phyloP scores from a whole-genome alignment of 2,329 filamentous ascomycete species.

The Colletotrichum orchidophilum region DNA sequence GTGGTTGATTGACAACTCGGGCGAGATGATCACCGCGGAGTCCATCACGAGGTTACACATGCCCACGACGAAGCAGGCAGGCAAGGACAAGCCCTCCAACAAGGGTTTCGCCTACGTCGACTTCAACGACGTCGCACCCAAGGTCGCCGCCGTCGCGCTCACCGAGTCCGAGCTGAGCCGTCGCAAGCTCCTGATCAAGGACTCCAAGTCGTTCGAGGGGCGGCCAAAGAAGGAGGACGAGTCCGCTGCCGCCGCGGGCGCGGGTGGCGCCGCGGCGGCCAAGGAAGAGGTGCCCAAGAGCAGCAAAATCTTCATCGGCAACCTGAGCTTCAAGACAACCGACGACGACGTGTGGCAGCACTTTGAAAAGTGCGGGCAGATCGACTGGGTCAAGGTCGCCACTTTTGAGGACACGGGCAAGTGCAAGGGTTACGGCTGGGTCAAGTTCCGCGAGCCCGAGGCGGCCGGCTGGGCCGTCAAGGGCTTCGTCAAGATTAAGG shows the following conservation, averaged over 20 bases:
- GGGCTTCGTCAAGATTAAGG: constrained; percentile 79
- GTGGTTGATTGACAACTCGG: constrained; percentile 81
- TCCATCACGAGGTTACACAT: constrained; percentile 88
- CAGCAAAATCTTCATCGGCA: constrained; percentile 90
- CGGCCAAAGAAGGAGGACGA: constrained; percentile 74
- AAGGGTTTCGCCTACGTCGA: constrained; percentile 98
- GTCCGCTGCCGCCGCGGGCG: constrained; percentile 38
- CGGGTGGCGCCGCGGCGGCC: constrained; percentile 39
- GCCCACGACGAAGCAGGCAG: constrained; percentile 68
- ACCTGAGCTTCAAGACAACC: constrained; percentile 83
- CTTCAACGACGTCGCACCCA: constrained; percentile 75
- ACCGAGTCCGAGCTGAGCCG: constrained; percentile 84
- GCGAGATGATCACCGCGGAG: constrained; percentile 70
- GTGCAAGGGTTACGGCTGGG: constrained; percentile 97
- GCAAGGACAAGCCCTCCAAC: constrained; percentile 66
- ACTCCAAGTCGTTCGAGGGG: constrained; percentile 90
- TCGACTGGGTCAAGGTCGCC: constrained; percentile 86
- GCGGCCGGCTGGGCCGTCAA: constrained; percentile 77
- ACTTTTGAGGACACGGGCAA: constrained; percentile 98
- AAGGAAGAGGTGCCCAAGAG: constrained; percentile 61
- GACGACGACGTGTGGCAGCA: constrained; percentile 84
- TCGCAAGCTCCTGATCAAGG: constrained; percentile 90
- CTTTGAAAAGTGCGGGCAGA: constrained; percentile 84
- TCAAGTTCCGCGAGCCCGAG: constrained; percentile 85
- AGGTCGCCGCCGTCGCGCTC: constrained; percentile 81